phyloP scores from a whole-genome alignment of 768 basidiomycete species.

The Lactarius psammicola region DNA sequence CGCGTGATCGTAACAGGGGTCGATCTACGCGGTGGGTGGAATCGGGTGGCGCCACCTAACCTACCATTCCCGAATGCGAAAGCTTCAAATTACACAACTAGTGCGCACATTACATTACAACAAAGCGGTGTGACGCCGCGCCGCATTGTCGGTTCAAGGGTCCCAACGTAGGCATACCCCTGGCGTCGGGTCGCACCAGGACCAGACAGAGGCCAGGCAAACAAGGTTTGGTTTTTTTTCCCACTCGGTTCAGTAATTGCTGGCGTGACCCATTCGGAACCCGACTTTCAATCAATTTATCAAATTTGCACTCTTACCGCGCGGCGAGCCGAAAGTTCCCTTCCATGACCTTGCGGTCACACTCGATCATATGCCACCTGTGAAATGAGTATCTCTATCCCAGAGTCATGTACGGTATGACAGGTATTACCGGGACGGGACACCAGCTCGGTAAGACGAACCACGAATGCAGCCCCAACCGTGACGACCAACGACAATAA shows the following conservation, averaged over 20 bases:
- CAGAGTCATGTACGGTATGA: background rate
- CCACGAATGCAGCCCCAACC: background rate
- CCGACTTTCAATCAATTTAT: constrained; percentile 5
- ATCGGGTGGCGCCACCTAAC: constrained; percentile 1
- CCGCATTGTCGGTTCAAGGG: constrained; percentile 4
- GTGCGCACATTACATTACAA: background rate
- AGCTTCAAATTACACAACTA: background rate
- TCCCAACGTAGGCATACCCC: constrained; percentile 3
- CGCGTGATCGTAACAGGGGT: constrained; percentile 16
- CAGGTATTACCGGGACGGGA: too few relatives aligned
- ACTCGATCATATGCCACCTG: background rate
- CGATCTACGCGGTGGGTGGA: constrained; percentile 1
- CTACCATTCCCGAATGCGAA: constrained; percentile 1
- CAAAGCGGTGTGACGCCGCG: constrained; percentile 2
- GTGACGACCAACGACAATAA: too few relatives aligned
- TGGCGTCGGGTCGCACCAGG: constrained; percentile 1
- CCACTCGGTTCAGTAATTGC: constrained; percentile 1
- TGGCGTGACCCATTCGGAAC: constrained; percentile 15
- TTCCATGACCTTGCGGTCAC: background rate
- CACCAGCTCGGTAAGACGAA: too few relatives aligned
- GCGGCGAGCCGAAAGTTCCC: background rate
- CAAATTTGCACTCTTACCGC: background rate
- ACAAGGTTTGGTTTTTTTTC: background rate
- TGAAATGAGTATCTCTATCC: background rate
- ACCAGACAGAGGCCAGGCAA: constrained; percentile 4